Evolutionary conservation across 2,329 filamentous ascomycete species (phyloP).

Genomic region (Arthrobotrys sinensis): DNA sequence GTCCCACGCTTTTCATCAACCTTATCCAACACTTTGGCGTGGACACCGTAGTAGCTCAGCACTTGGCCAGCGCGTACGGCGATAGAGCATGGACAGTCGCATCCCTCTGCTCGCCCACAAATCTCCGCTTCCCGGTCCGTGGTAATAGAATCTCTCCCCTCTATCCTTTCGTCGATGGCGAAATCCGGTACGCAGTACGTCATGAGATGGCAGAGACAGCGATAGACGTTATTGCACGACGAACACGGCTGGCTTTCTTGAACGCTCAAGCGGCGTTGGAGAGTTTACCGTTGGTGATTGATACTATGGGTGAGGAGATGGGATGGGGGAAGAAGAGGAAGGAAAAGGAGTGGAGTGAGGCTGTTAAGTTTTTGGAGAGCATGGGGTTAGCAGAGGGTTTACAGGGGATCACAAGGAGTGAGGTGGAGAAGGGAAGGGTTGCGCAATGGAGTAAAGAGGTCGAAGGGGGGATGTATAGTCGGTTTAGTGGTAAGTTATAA

Average conservation of each 20-base stretch:
- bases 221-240: conserved; percentile 86
- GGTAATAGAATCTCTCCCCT: conserved; percentile 83
- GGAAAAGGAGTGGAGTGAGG: conserved; percentile 85
- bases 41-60: conserved; percentile 91
- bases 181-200: conserved; percentile 87
- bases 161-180: conserved; percentile 93
- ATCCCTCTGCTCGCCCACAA: conserved; percentile 81
- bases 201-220: conserved; percentile 95
- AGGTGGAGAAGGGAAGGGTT: conserved; percentile 75
- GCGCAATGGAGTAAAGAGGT: conserved; percentile 73
- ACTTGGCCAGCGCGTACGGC: conserved; percentile 88
- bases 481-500: conserved; percentile 53
- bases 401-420: conserved; percentile 73
- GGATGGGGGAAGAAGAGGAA: conserved; percentile 81
- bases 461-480: conserved; percentile 59
- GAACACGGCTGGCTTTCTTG: conserved; percentile 88
- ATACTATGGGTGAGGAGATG: conserved; percentile 88
- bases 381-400: conserved; percentile 78
- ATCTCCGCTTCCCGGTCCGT: conserved; percentile 84
- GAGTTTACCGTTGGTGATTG: conserved; percentile 85
- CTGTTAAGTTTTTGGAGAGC: conserved; percentile 75
- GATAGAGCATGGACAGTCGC: conserved; percentile 94
- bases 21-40: conserved; percentile 93
- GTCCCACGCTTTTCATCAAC: conserved; percentile 93
- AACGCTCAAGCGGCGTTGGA: conserved; percentile 93